Base-by-base conservation (phyloP, 305 asterid genomes). In the Fraxinus angustifolia region DNA sequence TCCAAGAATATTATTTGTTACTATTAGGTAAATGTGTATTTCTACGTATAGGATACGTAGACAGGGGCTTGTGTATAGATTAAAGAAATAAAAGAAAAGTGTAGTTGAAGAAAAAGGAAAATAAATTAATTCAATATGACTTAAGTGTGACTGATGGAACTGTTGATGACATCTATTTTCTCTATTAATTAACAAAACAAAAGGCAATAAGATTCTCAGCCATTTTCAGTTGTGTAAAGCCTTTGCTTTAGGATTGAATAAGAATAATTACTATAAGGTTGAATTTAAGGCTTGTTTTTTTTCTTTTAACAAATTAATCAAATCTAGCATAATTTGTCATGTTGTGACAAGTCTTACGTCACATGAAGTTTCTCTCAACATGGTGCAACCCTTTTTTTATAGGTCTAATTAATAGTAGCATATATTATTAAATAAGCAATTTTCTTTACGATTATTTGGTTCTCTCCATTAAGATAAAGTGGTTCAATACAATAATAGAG, bases 161-260 rank as follows among this genome's bases (percentile, higher is more conserved):
- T 76, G 78, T 50, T 16, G 53, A 75, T 68, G 67, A 67, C 33
- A 26, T 67, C 83, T 30, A 68, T 76, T 71, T 78, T 60, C 73
- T 48, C 26, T 80, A 77, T 21, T 60, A 74, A 14, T 67, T 12
- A 76, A 76, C 78, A 76, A 10, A 8, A 31, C 68, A 23, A 17
- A 78, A 53, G 60, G 81, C 36, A 58, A 53, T 36, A 78, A 73
- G 75, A 45, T 78, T 78, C 82, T 53, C 58, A 77, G 71, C 80
- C 8, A 67, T 83, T 48, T 45, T 58, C 73, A 74, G 50, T 45
- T 74, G 80, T 79, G 58, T 16, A 79, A 62, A 48, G 58, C 84
- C 60, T 33, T 77, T 12, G 79, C 76, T 76, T 48, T 76, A 67
- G 34, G 35, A 48, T 62, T 60, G n/a, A 17, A 21, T 3, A 60